Evolutionary conservation across 345 rosid genomes (phyloP), one percentile per base, ranked within the genome.

Genomic region (Citrus sinensis): DNA sequence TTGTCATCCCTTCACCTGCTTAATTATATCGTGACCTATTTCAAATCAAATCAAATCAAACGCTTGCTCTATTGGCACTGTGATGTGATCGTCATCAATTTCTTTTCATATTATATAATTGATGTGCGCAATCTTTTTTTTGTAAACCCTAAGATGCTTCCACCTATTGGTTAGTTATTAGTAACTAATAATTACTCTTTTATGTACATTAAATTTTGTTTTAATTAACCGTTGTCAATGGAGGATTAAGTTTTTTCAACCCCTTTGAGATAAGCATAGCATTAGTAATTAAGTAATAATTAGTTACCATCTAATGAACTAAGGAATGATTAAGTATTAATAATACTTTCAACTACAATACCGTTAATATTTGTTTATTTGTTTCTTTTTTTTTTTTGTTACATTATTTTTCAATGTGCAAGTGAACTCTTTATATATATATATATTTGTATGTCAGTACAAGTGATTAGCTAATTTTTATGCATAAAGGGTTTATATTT

Each of bases 1-100:
- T 66, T 22, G 77, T 70, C 88, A 85, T 79, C 83, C 63, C 79
- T 46, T 81, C 73, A 82, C 78, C 81, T 78, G 76, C 76, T 65
- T 30, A 7, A 54, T 54, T 54, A 17, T 46, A 46, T 46, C 24
- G 25, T 60, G 70, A 39, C 73, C 29, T 42, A 13, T 46, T 46
- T 10, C 49, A 42, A 42, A 42, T 46, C 51, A 46, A 42, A 42
- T 51, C 51, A 63, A 73, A 30, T 71, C 62, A 34, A 76, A 60
- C 76, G 5, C 61, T 51, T 64, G n/a, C 69, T 74, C 76, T 84
- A 61, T 74, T 83, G 72, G 63, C 60, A 17, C 69, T 37, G 59
- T 7, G 17, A 17, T 54, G 7, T 54, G 20, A 67, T 71, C 77
- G 70, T 81, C 83, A 79, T 81, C 80, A 20, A 67, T 67, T 75